phyloP scores from a whole-genome alignment of 345 rosid species.

The Erysimum cheiranthoides region DNA sequence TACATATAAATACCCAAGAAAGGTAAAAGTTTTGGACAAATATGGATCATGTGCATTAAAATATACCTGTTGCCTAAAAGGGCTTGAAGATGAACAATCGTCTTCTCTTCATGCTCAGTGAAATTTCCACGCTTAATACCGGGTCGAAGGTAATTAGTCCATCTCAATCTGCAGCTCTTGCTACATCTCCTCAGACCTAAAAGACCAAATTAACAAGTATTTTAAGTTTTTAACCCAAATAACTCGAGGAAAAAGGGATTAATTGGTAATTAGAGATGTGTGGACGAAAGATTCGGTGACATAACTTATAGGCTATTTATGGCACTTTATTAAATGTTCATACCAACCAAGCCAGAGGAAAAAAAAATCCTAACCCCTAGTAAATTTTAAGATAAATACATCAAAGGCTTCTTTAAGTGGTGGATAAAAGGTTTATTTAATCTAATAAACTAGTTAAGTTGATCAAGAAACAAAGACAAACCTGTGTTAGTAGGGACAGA shows the following conservation, averaged over 20 bases:
- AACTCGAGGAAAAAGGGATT: not conserved
- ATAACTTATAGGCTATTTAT: constrained; percentile 42
- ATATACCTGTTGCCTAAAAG: constrained; percentile 91
- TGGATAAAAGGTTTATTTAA: not conserved
- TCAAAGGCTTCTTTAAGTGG: not conserved
- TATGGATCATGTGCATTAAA: constrained; percentile 22
- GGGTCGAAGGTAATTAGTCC: constrained; percentile 97
- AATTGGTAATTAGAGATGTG: constrained; percentile 21
- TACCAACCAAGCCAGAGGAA: constrained; percentile 52
- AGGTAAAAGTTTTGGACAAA: not conserved
- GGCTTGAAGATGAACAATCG: constrained; percentile 95
- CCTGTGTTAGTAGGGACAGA: constrained; percentile 89
- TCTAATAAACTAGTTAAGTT: not conserved
- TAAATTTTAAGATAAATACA: not conserved
- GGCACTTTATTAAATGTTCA: constrained; percentile 52
- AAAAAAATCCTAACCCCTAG: constrained; percentile 1
- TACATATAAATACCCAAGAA: constrained; percentile 10
- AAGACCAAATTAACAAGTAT: constrained; percentile 27
- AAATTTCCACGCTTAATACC: constrained; percentile 95
- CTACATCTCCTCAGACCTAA: constrained; percentile 96
- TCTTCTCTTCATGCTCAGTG: constrained; percentile 92
- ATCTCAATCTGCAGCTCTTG: constrained; percentile 95
- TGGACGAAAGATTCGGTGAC: constrained; percentile 39
- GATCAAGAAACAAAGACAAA: constrained; percentile 34
- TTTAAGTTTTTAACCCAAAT: constrained; percentile 28